A percentile compares a stretch with the other conserved stretches of the same genome.
phyloP scores from a whole-genome alignment of 257 asterid species.

The Rauvolfia tetraphylla region DNA sequence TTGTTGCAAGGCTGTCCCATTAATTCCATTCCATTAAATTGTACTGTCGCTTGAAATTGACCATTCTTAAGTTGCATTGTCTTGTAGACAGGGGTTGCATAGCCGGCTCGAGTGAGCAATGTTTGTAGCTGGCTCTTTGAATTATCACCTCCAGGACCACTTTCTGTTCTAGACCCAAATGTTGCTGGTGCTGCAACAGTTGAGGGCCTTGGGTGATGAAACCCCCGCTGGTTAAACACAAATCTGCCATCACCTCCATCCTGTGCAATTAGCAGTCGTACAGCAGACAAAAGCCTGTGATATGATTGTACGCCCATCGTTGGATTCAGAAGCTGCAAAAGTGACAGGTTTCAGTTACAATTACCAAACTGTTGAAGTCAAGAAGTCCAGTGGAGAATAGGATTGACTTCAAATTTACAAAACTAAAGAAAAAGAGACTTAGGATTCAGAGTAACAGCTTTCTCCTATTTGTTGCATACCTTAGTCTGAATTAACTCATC shows the following conservation, averaged over 20 bases:
- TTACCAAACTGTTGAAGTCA: not conserved
- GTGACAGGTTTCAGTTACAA: constrained; percentile 1
- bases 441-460: constrained; percentile 1
- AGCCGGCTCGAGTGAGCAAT: constrained; percentile 80
- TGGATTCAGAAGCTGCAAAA: constrained; percentile 77
- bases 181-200: constrained; percentile 32
- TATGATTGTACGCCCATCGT: constrained; percentile 56
- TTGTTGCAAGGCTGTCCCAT: constrained; percentile 74
- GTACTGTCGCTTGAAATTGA: constrained; percentile 66
- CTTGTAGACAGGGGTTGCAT: constrained; percentile 59
- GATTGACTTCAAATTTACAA: not conserved
- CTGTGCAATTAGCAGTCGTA: constrained; percentile 68
- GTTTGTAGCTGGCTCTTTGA: constrained; percentile 89
- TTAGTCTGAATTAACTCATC: constrained; percentile 71
- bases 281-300: constrained; percentile 73
- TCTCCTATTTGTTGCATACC: constrained; percentile 41
- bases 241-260: constrained; percentile 70
- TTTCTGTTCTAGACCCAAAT: constrained; percentile 34
- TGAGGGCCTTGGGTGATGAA: constrained; percentile 35
- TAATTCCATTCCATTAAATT: constrained; percentile 66
- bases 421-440: not conserved
- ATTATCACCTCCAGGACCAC: constrained; percentile 95
- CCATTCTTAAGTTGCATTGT: constrained; percentile 55
- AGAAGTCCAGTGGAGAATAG: not conserved
- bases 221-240: constrained; percentile 52